Base-by-base conservation (phyloP, 371 early-diverging fungal species). In the Mucor sp. region DNA sequence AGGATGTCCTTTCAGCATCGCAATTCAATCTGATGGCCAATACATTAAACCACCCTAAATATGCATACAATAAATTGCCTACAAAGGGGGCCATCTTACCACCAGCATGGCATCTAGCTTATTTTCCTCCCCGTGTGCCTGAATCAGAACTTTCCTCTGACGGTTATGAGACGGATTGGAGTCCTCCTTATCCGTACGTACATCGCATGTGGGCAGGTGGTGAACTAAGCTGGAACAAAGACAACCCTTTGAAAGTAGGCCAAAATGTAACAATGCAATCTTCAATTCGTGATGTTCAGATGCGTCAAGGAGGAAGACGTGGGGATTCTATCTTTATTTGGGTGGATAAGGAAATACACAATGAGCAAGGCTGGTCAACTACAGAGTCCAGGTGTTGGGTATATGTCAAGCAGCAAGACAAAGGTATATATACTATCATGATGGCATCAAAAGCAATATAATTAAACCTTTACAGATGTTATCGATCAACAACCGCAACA, bases 151-250 rank as follows among this genome's bases (percentile, higher is more conserved):
- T 94, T 11, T 83, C 93, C 9, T 62, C 82, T 7, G 95, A 95
- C 71, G 94, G 95, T 1, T 93, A 90, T 72, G 88, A 89, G 55
- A 75, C 80, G 41, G 85, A 81, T 33, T 89, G 89, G 72, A 78
- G 84, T 0, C 95, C 94, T 5, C 94, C 94, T 0, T 76, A 66
- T 9, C 92, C 93, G 5, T 94, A 86, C 59, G 48, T 74, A 39
- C 85, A 85, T 58, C 87, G 94, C 15, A 90, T 94, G 85, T 95
- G 94, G 94, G 94, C 92, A 5, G 92, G 93, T 33, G 94, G 92
- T 6, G 80, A 81, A 23, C 78, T 94, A 9, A 79, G 83, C 58
- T 91, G 85, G 78, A 81, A 79, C 48, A 71, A 77, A 9, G 66
- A 67, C 3, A 93, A 93, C 64, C 86, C 85, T 7, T 74, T 94